Conservation (phyloP, 2,329 filamentous ascomycete genomes). For the Teratosphaeria gauchensis region DNA sequence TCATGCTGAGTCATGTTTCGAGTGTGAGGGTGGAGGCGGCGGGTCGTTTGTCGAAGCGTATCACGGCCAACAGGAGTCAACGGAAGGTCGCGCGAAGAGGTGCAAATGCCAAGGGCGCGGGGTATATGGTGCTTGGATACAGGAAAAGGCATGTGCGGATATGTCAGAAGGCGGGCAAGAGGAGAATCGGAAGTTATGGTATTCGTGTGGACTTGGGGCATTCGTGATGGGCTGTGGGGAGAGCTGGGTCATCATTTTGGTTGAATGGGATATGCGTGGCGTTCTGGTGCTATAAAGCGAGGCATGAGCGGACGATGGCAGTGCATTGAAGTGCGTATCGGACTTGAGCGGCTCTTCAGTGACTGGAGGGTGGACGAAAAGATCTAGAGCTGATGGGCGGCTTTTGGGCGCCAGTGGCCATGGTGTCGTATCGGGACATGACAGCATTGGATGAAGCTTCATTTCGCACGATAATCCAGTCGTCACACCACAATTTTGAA, state of each 20-base stretch:
- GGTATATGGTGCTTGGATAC: slow-evolving; percentile 19
- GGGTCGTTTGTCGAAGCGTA: slow-evolving; percentile 25
- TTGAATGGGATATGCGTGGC: no score
- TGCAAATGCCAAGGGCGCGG: slow-evolving; percentile 18
- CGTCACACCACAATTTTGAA: no score
- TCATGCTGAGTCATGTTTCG: slow-evolving; percentile 21
- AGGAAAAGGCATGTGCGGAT: slow-evolving; percentile 18
- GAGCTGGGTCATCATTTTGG: not conserved
- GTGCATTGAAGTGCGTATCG: no score
- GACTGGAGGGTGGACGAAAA: no score
- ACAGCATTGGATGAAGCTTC: no score
- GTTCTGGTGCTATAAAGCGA: no score
- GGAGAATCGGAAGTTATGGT: slow-evolving; percentile 23
- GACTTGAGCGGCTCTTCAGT: no score
- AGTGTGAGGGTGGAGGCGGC: slow-evolving; percentile 21
- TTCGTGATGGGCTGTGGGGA: not conserved
- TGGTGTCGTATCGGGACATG: no score
- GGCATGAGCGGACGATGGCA: no score
- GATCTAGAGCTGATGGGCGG: no score
- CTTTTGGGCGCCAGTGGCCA: no score
- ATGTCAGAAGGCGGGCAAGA: slow-evolving; percentile 19
- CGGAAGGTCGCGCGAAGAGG: slow-evolving; percentile 22
- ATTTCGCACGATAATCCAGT: no score
- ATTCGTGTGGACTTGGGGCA: slow-evolving; percentile 22
- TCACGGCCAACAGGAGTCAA: slow-evolving; percentile 23